phyloP scores from a whole-genome alignment of 176 grass and related monocot genomes.

The Coix lacrymajobi region DNA sequence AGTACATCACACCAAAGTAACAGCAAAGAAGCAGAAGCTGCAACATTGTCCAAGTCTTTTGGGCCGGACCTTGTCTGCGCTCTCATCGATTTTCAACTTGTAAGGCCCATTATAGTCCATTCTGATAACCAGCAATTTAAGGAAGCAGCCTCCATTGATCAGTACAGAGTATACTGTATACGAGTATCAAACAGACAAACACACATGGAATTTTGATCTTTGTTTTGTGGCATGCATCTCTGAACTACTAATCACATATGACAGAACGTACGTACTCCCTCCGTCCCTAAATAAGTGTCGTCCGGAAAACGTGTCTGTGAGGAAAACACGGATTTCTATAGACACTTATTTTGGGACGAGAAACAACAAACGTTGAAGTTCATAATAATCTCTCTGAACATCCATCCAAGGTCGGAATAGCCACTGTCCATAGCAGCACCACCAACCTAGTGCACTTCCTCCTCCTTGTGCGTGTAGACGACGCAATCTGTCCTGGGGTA shows the following conservation, averaged over 20 bases:
- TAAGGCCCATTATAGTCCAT: background rate
- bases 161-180: background rate
- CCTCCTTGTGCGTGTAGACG: slow-evolving; percentile 78
- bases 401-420: background rate
- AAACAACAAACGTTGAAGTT: too few relatives aligned
- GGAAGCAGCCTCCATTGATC: background rate
- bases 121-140: background rate
- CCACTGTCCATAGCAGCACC: background rate
- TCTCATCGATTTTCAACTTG: background rate
- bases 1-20: background rate
- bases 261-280: too few relatives aligned
- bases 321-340: too few relatives aligned
- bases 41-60: background rate
- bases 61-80: background rate
- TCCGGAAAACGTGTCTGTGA: too few relatives aligned
- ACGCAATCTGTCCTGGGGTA: slow-evolving; percentile 58
- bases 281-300: too few relatives aligned
- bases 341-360: too few relatives aligned
- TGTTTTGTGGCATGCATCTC: background rate
- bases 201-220: background rate
- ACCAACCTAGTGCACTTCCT: slow-evolving; percentile 47
- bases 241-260: too few relatives aligned
- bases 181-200: background rate
- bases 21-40: background rate
- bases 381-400: background rate